Base-by-base conservation (phyloP, 495 filamentous ascomycete genomes). In the Aspergillus bertholletiae region DNA sequence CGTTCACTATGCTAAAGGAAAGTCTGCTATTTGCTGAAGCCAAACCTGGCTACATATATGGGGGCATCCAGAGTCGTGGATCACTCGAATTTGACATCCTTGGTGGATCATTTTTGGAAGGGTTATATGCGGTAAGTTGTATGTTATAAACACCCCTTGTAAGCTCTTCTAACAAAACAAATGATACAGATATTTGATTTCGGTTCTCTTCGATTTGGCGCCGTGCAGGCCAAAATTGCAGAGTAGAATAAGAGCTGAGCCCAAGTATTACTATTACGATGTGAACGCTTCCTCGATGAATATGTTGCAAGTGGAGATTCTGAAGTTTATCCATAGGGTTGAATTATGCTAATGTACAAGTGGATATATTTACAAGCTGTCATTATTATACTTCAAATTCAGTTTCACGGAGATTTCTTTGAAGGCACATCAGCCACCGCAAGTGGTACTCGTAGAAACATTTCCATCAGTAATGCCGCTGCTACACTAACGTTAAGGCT, bases 401-500 rank as follows among this genome's bases (percentile, higher is more conserved):
- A n/a, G 17, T 23, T 45, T 52, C 49, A 30, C 17, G 20, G 30
- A 20, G 34, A 20, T 15, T 45, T 51, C 37, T 51, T 69, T 55
- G 55, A 59, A 2, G 45, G 47, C 11, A 64, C 48, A 20, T 61
- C 57, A n/a, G 68, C 60, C 34, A 77, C 47, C 20, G 63, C 64
- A 27, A 78, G 58, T 18, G 73, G 75, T 34, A 67, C 64, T 18
- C 73, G 74, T 58, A 88, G 57, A 55, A 89, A 83, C 53, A 80
- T 79, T 58, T 85, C 79, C 69, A 85, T 86, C 39, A 96, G 68
- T 32, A 96, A 66, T 5, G 81, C 89, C 5, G 86, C 83, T n/a
- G 92, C 92, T 15, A 92, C 89, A 58, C 87, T 87, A 4, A 96
- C 92, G 64, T 96, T 96, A 62, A 96, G 74, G 70, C 89, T 94